These are phyloP conservation scores for Pugionium dolabratum DNA, from an alignment of 345 rosid species.

Conservation along the genomic window DNA sequence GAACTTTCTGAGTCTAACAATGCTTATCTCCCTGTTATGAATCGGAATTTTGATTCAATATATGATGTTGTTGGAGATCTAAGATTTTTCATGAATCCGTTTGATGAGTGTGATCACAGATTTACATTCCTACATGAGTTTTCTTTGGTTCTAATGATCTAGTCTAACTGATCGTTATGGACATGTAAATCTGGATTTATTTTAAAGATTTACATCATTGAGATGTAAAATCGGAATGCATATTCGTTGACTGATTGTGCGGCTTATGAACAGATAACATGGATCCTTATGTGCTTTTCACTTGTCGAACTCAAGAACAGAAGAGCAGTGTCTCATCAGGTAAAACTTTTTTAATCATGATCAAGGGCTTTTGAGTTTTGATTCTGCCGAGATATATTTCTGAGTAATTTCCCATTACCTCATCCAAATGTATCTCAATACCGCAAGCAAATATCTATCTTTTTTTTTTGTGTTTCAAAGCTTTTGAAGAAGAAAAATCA, in stretches of 20 bases:
- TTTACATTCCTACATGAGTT: not conserved
- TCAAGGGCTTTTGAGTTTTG: not conserved
- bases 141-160: not conserved
- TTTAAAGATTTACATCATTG: not conserved
- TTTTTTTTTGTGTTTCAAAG: constrained; percentile 3
- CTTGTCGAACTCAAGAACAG: constrained; percentile 71
- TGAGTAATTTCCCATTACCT: too few relatives aligned
- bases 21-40: not conserved
- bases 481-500: not conserved
- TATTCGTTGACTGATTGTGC: not conserved
- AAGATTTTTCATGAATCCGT: not conserved
- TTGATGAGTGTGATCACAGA: constrained; percentile 9
- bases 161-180: constrained; percentile 7
- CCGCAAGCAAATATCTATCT: not conserved
- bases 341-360: constrained; percentile 29
- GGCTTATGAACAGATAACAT: constrained; percentile 48
- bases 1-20: not conserved
- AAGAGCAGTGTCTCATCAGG: constrained; percentile 77
- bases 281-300: constrained; percentile 70
- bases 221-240: constrained; percentile 7
- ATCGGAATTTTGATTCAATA: constrained; percentile 2
- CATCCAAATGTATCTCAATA: too few relatives aligned
- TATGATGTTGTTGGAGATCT: not conserved
- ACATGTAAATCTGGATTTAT: constrained; percentile 5
- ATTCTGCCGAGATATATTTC: not conserved